phyloP scores from a whole-genome alignment of 1,284 basidiomycete species.

The Apiotrichum siamense region DNA sequence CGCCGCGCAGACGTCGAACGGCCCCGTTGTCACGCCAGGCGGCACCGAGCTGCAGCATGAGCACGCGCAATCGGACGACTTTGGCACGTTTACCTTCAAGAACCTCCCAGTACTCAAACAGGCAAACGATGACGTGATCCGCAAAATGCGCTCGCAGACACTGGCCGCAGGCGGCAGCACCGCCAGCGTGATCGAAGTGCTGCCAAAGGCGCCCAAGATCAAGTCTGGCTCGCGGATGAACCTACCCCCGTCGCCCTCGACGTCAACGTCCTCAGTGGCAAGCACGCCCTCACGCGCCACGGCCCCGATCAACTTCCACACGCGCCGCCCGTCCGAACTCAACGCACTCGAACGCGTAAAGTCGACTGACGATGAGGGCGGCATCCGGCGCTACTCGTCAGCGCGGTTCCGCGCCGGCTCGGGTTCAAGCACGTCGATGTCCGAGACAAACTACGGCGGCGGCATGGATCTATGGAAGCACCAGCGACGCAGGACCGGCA shows the following conservation, averaged over 20 bases:
- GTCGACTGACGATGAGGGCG: conserved; percentile 66
- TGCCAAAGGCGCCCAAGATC: neutral
- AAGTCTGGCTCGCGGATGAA: neutral
- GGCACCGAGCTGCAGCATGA: conserved; percentile 10
- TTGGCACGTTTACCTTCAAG: conserved; percentile 97
- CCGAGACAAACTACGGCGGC: conserved; percentile 48
- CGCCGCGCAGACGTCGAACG: too few relatives aligned
- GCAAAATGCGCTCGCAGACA: conserved; percentile 62
- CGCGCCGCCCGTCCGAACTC: conserved; percentile 75
- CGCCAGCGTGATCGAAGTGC: too few relatives aligned
- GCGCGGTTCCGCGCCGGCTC: conserved; percentile 82
- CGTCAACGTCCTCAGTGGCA: conserved; percentile 85
- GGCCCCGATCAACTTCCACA: conserved; percentile 49
- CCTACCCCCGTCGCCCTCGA: conserved; percentile 64
- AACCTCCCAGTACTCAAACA: conserved; percentile 95
- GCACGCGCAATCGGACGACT: conserved; percentile 60
- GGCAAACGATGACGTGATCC: conserved; percentile 96
- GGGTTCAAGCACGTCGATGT: conserved; percentile 49
- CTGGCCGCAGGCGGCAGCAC: conserved; percentile 30
- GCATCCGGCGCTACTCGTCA: conserved; percentile 69
- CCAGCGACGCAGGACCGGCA: conserved; percentile 10
- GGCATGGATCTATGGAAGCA: conserved; percentile 33
- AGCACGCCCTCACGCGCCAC: conserved; percentile 72
- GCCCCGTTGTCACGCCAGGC: neutral
- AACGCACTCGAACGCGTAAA: conserved; percentile 81